Conservation (phyloP, 768 basidiomycete species). For the Lactarius sanguifluus region DNA sequence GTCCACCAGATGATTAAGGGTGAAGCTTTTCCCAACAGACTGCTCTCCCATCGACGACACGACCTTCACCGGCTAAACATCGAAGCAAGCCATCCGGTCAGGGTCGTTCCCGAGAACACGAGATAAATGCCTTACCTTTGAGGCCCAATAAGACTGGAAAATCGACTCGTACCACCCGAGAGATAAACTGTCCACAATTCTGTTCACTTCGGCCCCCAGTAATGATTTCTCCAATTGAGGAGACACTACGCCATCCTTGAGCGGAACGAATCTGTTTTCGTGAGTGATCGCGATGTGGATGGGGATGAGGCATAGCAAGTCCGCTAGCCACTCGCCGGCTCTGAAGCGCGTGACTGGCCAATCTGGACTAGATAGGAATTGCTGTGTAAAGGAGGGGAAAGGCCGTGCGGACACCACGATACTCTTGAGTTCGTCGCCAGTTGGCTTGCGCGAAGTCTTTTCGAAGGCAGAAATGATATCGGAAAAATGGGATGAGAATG, state of each 20-base stretch:
- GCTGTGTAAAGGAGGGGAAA: constrained; percentile 34
- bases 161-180: constrained; percentile 68
- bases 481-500: constrained; percentile 45
- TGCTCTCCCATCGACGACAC: constrained; percentile 72
- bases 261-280: constrained; percentile 61
- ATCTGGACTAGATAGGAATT: constrained; percentile 20
- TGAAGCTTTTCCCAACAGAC: constrained; percentile 61
- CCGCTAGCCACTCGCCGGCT: constrained; percentile 62
- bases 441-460: constrained; percentile 52
- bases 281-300: constrained; percentile 61
- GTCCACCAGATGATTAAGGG: constrained; percentile 59
- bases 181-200: constrained; percentile 55
- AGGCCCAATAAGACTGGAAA: constrained; percentile 62
- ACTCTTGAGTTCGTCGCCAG: constrained; percentile 43
- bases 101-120: not conserved
- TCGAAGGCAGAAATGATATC: constrained; percentile 50
- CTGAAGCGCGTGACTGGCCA: constrained; percentile 41
- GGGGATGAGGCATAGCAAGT: constrained; percentile 60
- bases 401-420: constrained; percentile 39
- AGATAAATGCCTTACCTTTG: constrained; percentile 41
- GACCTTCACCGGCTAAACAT: constrained; percentile 55
- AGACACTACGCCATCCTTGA: constrained; percentile 58
- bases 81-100: not conserved
- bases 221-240: constrained; percentile 51
- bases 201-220: constrained; percentile 58